Base-by-base conservation (phyloP, 2,329 filamentous ascomycete species). In the Verticillium nubilum region DNA sequence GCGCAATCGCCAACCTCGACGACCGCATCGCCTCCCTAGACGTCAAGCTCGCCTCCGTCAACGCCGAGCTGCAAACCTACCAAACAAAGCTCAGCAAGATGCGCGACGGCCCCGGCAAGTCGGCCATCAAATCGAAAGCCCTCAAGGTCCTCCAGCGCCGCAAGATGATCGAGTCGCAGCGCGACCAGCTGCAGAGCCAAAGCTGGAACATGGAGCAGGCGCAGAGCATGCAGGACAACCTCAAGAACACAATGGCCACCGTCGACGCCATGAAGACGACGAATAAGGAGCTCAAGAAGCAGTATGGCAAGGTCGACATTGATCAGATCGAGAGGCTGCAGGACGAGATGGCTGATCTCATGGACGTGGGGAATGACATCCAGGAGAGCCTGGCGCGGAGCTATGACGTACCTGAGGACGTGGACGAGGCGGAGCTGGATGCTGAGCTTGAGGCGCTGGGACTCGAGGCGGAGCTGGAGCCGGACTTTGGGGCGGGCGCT, bases 151-250 rank as follows among this genome's bases (percentile, higher is more conserved):
- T 98, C 2, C 92, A 97, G 77, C 90, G 92, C 61, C 89, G 94
- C 67, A 97, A 96, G 73, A 89, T 93, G 76, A 96, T 97, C 85
- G 95, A 99, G 77, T 83, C 86, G 3, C 92, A 97, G 76, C 91
- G 94, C 65, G 92, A 97, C 69, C 93, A 98, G 77, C 86, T 98
- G 58, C 90, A 96, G 76, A 85, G 89, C 65, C 95, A 99, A 77
- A 91, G 91, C 25, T 98, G 93, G 93, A 98, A 98, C 78, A 97
- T 99, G 93, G 93, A 98, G 78, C 93, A 97, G 77, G 93, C 94
- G 3, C 90, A 90, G 72, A 96, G 93, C 84, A 97, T 98, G 94
- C 92, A 96, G 78, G 94, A 98, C 77, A 98, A 98, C 72, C 84
- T 99, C 58, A 95, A 96, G 75, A 98, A 98, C 75, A 94, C 95